Percentiles rank a stretch among this genome's conserved stretches.
These are phyloP conservation scores for Multifurca ochricompacta DNA, from an alignment of 768 basidiomycete species.

Conservation along the genomic window DNA sequence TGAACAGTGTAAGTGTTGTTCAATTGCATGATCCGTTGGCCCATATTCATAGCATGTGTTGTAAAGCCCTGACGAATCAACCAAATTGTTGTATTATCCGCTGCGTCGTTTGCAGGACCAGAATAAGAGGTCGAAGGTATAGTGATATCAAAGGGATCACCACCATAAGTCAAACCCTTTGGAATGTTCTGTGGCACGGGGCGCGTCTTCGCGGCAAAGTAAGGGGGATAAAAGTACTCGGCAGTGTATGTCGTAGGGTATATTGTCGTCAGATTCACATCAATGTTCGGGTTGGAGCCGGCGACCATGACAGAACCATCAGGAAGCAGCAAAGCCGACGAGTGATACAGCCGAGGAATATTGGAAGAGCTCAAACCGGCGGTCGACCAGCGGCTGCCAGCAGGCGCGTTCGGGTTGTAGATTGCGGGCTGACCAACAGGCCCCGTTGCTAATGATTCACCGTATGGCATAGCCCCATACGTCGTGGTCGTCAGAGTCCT, in stretches of 20 bases:
- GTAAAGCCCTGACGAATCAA: conserved; percentile 81
- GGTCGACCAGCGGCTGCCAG: conserved; percentile 69
- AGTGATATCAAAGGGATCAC: conserved; percentile 65
- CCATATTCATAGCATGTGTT: conserved; percentile 85
- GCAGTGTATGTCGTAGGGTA: conserved; percentile 76
- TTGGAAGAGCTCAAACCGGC: conserved; percentile 50
- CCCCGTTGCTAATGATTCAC: conserved; percentile 67
- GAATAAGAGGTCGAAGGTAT: conserved; percentile 60
- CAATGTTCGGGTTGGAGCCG: conserved; percentile 90
- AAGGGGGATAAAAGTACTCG: conserved; percentile 88
- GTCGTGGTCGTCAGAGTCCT: conserved; percentile 29
- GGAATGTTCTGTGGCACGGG: conserved; percentile 69
- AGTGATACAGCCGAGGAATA: conserved; percentile 87
- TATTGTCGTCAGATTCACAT: conserved; percentile 53
- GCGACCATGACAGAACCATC: conserved; percentile 82
- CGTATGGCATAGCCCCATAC: conserved; percentile 54
- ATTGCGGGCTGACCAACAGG: conserved; percentile 76
- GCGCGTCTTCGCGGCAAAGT: conserved; percentile 62
- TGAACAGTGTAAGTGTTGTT: conserved; percentile 82
- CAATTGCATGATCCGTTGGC: conserved; percentile 72
- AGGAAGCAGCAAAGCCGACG: conserved; percentile 80
- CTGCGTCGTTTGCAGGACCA: conserved; percentile 59
- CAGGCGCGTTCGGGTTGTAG: conserved; percentile 68
- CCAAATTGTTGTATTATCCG: conserved; percentile 66
- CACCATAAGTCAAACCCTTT: conserved; percentile 75